Conservation (phyloP, 371 early-diverging fungal genomes). For the Mortierella sp. region DNA sequence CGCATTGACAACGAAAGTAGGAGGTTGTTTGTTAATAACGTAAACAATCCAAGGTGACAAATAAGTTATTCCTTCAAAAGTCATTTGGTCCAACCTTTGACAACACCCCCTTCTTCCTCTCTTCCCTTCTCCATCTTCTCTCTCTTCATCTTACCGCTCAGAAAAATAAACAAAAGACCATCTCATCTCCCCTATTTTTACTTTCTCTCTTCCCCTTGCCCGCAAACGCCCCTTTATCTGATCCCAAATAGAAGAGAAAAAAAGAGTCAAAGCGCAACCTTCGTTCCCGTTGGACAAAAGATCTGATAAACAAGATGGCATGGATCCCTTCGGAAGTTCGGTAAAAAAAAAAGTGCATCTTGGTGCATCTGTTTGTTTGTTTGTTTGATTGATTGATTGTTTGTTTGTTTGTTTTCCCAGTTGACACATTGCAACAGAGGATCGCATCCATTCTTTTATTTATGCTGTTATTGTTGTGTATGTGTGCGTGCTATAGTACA, state of each 20-base stretch:
- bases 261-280: neutral
- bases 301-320: neutral
- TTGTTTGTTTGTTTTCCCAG: neutral
- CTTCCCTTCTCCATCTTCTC: no score
- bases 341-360: neutral
- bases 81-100: no score
- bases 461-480: neutral
- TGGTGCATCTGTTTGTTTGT: neutral
- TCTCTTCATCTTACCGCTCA: no score
- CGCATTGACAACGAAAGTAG: no score
- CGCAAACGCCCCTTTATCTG: neutral
- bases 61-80: no score
- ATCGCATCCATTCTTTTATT: conserved; percentile 11
- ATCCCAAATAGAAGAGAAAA: neutral
- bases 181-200: neutral
- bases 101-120: no score
- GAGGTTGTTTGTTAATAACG: no score
- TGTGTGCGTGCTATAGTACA: neutral
- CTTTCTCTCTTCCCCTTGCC: neutral
- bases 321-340: neutral
- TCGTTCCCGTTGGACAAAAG: neutral
- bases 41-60: no score
- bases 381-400: neutral
- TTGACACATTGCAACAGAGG: neutral
- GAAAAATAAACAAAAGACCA: no score